Evolutionary conservation across 2,329 filamentous ascomycete species (phyloP), one percentile per base, ranked within the genome.

Genomic region (Exutisphaerella laricina): DNA sequence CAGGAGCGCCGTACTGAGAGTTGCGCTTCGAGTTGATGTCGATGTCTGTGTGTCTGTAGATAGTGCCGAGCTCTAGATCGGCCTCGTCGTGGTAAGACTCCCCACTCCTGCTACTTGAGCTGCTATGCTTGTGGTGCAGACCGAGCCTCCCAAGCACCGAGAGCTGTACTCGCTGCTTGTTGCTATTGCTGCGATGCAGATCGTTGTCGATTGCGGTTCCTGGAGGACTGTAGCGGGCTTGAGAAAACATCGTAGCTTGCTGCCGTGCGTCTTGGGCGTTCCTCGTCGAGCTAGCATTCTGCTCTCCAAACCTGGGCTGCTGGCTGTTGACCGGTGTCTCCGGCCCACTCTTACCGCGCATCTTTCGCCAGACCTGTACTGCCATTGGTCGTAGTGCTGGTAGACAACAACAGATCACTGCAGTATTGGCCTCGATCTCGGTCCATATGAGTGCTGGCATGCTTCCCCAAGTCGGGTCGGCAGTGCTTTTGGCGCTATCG

Each of bases 321-420:
- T 26, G 8, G 5, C 22, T 18, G 12, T 18, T 29, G 3, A 12
- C 14, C 2, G 41, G 20, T 12, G 35, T 44, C 20, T 39, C 35
- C 10, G 35, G 28, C 5, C 43, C 43, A 9, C 14, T 14, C 23
- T 41, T 38, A 2, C 39, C 38, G 3, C 10, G 20, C 13, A 41
- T 13, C 3, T 20, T 45, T 1, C 41, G 23, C 45, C 46, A 49
- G 5, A 36, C 18, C 10, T 35, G 26, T 13, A 41, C 43, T 7
- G 35, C 28, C 3, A 49, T 25, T 5, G 29, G 41, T n/a, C 53
- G 45, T 6, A 58, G 34, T 3, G 54, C 55, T 4, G 56, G 56
- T 17, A 56, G 25, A 43, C 51, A 57, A 44, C 56, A 58, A 18
- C 49, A 47, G 26, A 58, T 57, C 17, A 57, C 48, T 2, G 53